A percentile compares a stretch with the other conserved stretches of the same genome.
phyloP scores from a whole-genome alignment of 208 protist genomes.

The Acanthamoeba triangularis region DNA sequence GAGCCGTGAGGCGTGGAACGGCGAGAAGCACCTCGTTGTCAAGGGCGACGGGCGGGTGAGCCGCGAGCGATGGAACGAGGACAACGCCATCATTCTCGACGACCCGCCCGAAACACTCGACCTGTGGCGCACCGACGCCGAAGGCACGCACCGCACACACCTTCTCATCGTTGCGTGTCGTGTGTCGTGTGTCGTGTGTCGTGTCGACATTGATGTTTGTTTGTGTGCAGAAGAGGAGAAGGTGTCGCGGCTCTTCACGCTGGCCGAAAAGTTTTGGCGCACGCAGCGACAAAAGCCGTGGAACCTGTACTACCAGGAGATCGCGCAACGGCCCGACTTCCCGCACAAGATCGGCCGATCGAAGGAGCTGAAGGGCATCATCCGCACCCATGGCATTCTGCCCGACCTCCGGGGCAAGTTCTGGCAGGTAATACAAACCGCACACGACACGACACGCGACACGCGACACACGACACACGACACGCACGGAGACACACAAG shows the following conservation, averaged over 20 bases:
- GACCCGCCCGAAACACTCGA: background rate
- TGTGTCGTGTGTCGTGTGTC: no score
- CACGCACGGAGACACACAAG: no score
- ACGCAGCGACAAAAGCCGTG: conserved; percentile 46
- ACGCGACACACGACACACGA: no score
- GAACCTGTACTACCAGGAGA: conserved; percentile 63
- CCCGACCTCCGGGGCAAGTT: conserved; percentile 72
- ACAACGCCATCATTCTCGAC: conserved; percentile 52
- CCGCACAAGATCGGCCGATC: background rate
- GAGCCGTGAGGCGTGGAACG: conserved; percentile 23
- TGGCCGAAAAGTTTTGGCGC: conserved; percentile 61
- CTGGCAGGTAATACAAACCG: conserved; percentile 1
- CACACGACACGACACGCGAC: background rate
- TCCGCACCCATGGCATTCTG: conserved; percentile 59
- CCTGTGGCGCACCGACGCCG: background rate
- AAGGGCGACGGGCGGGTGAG: background rate
- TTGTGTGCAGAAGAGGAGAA: conserved; percentile 56
- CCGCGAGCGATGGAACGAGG: conserved; percentile 7
- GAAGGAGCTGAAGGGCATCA: conserved; percentile 48
- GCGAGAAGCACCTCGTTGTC: background rate
- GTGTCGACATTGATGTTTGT: background rate
- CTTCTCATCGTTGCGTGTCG: no score
- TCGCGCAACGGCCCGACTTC: conserved; percentile 11
- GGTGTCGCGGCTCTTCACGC: conserved; percentile 60
- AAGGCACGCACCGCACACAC: background rate